These are phyloP conservation scores for Aspergillus sp. DNA, from an alignment of 2,329 filamentous ascomycete species.

Conservation along the genomic window DNA sequence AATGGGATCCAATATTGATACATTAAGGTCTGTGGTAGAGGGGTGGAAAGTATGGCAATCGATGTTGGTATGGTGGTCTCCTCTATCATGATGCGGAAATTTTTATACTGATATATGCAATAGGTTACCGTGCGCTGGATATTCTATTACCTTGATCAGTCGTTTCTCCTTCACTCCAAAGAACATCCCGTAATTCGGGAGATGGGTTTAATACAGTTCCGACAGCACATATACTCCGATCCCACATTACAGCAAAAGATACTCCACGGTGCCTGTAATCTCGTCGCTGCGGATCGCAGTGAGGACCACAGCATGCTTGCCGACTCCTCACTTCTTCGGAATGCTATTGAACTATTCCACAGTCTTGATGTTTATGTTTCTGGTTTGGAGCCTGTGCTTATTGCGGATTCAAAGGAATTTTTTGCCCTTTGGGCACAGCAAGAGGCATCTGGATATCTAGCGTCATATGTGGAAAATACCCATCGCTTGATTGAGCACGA, in stretches of 20 bases:
- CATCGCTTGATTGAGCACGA: conserved; percentile 70
- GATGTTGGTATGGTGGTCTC: conserved; percentile 62
- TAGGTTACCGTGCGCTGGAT: conserved; percentile 78
- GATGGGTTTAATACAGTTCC: conserved; percentile 75
- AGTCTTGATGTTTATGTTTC: conserved; percentile 78
- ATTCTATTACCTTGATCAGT: conserved; percentile 91
- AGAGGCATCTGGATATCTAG: conserved; percentile 63
- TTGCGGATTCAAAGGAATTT: conserved; percentile 67
- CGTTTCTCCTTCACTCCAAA: conserved; percentile 75
- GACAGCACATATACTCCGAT: conserved; percentile 59
- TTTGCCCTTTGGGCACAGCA: conserved; percentile 69
- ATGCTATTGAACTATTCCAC: conserved; percentile 78
- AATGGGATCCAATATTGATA: conserved; percentile 60
- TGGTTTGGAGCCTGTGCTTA: conserved; percentile 74
- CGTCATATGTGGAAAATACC: conserved; percentile 72
- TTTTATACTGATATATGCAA: background rate
- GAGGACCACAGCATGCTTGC: conserved; percentile 53
- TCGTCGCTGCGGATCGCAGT: conserved; percentile 71
- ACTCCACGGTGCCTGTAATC: conserved; percentile 70
- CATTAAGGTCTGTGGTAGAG: conserved; percentile 60
- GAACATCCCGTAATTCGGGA: conserved; percentile 74
- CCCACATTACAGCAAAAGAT: conserved; percentile 53
- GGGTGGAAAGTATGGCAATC: conserved; percentile 77
- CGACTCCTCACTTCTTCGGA: conserved; percentile 66
- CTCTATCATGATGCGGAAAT: background rate